Evolutionary conservation across 208 protist genomes (phyloP), one percentile per base, ranked within the genome.

Genomic region (Blastocrithidia nonstop): DNA sequence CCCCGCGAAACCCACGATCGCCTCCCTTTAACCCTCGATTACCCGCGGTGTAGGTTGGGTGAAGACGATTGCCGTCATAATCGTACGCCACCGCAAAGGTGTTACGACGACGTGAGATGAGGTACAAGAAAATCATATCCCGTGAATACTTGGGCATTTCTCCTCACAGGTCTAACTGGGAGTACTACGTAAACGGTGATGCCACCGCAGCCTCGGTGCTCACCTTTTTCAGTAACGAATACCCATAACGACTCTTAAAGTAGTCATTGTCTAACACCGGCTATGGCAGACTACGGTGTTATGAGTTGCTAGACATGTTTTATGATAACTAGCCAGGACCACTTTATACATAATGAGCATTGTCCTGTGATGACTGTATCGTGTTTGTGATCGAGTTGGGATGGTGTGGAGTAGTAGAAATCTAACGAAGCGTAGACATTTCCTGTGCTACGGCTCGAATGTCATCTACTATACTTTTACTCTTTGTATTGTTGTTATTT

Each of bases 21-120:
- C 78, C 77, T 15, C 78, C 78, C 49, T 92, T 92, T 11, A 92
- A 57, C 3, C 83, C 83, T 17, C 77, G 63, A 46, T 92, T 92
- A 38, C 83, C 83, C 13, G 75, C 83, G 24, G 83, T 88, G 57
- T 88, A 86, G 16, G 83, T 77, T 23, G 49, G 50, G 33, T 86
- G 67, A 29, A 92, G 61, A 21, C 83, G 75, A 42, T 63, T 70
- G 22, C 83, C 83, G 5, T 73, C 60, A 56, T 87, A 88, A 48
- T 86, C 73, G 70, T 87, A 92, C 4, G 75, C 71, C 24, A 92
- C 83, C 11, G 83, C 83, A 63, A 88, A 92, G 11, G 78, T 88
- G 57, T 92, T 92, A 27, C 83, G 76, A 5, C 83, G 70, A 3
- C 83, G 67, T 19, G 78, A 80, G 46, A 92, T 61, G 20, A 92